Evolutionary conservation across 352 stramenopile species (phyloP).

Genomic region (Elongisporangium prolatum): DNA sequence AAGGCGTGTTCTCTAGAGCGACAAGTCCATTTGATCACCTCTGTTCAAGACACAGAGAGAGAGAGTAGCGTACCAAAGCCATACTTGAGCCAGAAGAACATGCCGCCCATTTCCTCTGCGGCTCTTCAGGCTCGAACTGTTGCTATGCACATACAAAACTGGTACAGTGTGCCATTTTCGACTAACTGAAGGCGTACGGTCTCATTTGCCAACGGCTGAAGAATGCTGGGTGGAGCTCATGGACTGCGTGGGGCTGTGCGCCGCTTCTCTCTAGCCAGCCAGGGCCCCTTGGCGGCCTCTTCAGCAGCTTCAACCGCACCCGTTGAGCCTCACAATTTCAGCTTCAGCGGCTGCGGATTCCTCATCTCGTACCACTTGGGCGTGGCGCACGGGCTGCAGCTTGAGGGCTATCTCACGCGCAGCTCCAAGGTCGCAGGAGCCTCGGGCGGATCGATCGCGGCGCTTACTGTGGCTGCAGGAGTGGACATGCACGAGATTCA

Average conservation of each 20-base stretch:
- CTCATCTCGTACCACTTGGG: slow-evolving; percentile 79
- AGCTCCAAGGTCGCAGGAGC: slow-evolving; percentile 62
- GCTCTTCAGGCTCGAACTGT: not conserved
- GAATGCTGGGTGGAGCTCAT: not conserved
- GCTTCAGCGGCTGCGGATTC: slow-evolving; percentile 78
- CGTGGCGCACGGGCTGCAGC: slow-evolving; percentile 49
- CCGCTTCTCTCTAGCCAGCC: not conserved
- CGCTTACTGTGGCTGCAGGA: slow-evolving; percentile 52
- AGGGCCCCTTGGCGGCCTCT: not conserved
- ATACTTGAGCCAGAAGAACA: slow-evolving; percentile 83
- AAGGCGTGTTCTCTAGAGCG: slow-evolving; percentile 33
- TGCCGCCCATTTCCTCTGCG: slow-evolving; percentile 10
- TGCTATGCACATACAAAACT: not conserved
- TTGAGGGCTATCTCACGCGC: slow-evolving; percentile 38
- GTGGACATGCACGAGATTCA: slow-evolving; percentile 49
- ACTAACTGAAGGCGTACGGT: not conserved
- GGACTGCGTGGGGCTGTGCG: not conserved
- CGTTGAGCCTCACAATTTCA: slow-evolving; percentile 38
- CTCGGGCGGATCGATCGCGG: slow-evolving; percentile 65
- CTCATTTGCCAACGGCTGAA: not conserved
- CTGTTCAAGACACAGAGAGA: not conserved
- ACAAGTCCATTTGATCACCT: not conserved
- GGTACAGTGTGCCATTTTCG: not conserved
- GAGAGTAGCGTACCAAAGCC: slow-evolving; percentile 49
- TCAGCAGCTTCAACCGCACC: not conserved